These are phyloP conservation scores for Colletotrichum karsti DNA, from an alignment of 2,329 filamentous ascomycete species.

Conservation along the genomic window DNA sequence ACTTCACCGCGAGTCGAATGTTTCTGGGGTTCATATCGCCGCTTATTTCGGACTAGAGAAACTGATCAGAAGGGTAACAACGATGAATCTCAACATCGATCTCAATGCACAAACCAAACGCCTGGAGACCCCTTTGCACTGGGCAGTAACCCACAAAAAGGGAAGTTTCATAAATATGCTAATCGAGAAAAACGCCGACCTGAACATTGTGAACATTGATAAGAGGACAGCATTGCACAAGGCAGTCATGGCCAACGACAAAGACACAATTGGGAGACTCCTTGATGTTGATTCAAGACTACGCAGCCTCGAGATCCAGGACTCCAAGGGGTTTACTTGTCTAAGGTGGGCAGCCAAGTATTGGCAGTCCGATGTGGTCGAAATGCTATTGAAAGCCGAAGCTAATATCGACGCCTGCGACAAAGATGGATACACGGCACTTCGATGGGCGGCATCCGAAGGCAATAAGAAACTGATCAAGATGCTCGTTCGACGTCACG, in stretches of 20 bases:
- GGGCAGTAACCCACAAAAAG: not conserved
- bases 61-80: not conserved
- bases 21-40: not conserved
- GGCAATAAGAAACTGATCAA: not conserved
- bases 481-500: not conserved
- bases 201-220: not conserved
- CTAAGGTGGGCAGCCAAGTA: constrained; percentile 3
- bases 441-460: too few species aligned
- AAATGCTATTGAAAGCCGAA: not conserved
- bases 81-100: not conserved
- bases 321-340: not conserved
- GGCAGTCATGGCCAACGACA: not conserved
- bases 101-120: constrained; percentile 3
- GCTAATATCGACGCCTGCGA: not conserved
- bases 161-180: not conserved
- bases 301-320: not conserved
- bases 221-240: not conserved
- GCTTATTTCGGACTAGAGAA: constrained; percentile 5
- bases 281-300: not conserved
- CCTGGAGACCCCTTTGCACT: constrained; percentile 6
- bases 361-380: not conserved
- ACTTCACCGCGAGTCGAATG: not conserved
- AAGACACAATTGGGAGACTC: not conserved
- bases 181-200: not conserved
- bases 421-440: too few species aligned